Base-by-base conservation (phyloP, 2,329 filamentous ascomycete species). In the Apiospora koreana region DNA sequence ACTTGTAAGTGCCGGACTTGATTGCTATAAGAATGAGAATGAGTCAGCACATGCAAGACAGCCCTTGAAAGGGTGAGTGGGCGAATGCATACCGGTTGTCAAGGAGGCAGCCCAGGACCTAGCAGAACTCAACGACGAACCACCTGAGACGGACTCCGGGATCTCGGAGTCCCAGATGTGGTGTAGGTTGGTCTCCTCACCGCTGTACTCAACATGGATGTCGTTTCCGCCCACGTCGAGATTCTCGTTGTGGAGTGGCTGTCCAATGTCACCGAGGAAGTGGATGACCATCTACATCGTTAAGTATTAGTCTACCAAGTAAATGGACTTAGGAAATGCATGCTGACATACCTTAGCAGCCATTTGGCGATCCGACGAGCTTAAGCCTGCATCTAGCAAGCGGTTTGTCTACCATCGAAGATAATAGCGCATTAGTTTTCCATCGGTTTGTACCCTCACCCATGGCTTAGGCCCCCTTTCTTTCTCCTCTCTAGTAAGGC, bases 161-260 rank as follows among this genome's bases (percentile, higher is more conserved):
- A 91, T 89, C 67, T 84, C 80, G 7, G 85, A 88, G 76, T 91
- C 89, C 89, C 89, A 91, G 67, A 87, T 83, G 5, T 86, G 77
- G 77, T 91, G 89, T 7, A 92, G 82, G 76, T 92, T 91, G 38
- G 86, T 87, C 46, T 76, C 74, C 31, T 83, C 80, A 18, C 84
- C 83, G 68, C 84, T 79, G 76, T 88, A 91, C 1, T 79, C 80
- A 7, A 91, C 89, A 0, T 79, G 73, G 72, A 91, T 87, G n/a
- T 77, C 78, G 75, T 90, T 91, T 3, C 88, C 89, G 48, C 89
- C 89, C 0, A 83, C 75, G 42, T 85, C 81, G 68, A 86, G 81
- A 12, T 83, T 82, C 76, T 88, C 86, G 73, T 83, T 84, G 77
- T 88, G 86, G 7, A 88, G 81, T 0, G 86, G 86, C 77, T 88